Conservation (phyloP, 805 yeast genomes). For the Candida orba region DNA sequence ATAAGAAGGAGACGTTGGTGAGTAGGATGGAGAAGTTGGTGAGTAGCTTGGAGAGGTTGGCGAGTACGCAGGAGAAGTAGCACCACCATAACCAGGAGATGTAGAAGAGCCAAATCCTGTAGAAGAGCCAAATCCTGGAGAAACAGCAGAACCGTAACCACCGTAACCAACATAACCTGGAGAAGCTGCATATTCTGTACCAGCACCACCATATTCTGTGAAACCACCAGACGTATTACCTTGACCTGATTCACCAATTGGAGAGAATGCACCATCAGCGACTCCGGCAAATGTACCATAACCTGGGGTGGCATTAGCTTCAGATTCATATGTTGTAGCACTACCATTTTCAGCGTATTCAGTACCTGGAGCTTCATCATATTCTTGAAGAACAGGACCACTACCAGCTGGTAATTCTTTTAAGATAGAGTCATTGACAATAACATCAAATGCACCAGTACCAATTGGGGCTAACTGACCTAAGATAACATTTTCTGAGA, state of each 20-base stretch:
- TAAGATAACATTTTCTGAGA: constrained; percentile 92
- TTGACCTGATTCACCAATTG: constrained; percentile 80
- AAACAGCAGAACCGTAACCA: constrained; percentile 43
- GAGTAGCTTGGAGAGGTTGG: no score
- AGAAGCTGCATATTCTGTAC: constrained; percentile 47
- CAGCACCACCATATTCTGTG: constrained; percentile 52
- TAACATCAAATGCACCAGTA: constrained; percentile 95
- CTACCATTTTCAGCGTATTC: constrained; percentile 52
- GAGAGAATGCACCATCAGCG: constrained; percentile 86
- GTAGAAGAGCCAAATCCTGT: constrained; percentile 62
- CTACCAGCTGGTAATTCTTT: constrained; percentile 34
- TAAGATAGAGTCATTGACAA: constrained; percentile 85
- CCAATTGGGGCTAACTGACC: constrained; percentile 99
- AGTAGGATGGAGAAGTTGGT: constrained; percentile 55
- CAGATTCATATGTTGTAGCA: constrained; percentile 69
- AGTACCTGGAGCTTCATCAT: constrained; percentile 27
- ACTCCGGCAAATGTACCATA: constrained; percentile 54
- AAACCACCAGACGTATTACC: constrained; percentile 75
- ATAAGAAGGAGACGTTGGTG: constrained; percentile 51
- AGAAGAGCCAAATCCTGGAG: constrained; percentile 52
- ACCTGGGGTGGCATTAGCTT: constrained; percentile 79
- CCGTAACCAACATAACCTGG: constrained; percentile 33
- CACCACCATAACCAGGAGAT: constrained; percentile 51
- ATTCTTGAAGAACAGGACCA: constrained; percentile 34
- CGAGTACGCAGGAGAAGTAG: constrained; percentile 42